Percentiles rank a stretch among this genome's conserved stretches.
phyloP scores from a whole-genome alignment of 441 rosid genomes.

The Euphorbia celastroides region DNA sequence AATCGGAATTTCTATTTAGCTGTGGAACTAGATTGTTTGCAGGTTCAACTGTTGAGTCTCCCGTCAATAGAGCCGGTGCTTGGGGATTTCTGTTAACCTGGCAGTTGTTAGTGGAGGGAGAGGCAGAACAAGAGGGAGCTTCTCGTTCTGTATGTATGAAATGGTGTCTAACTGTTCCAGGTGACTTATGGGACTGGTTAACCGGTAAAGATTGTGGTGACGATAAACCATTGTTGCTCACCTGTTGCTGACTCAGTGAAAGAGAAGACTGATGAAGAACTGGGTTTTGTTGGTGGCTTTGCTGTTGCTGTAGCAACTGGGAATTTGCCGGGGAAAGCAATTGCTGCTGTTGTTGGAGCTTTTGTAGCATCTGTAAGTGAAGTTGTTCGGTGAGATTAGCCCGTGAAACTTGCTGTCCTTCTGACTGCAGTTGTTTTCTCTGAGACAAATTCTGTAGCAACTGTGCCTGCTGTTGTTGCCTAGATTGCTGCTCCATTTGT shows the following conservation, averaged over 20 bases:
- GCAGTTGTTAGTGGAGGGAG: slow-evolving; percentile 85
- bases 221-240: slow-evolving; percentile 53
- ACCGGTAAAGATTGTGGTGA: slow-evolving; percentile 47
- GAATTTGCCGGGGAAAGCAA: slow-evolving; percentile 44
- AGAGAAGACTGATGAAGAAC: slow-evolving; percentile 45
- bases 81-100: slow-evolving; percentile 73
- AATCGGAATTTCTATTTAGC: slow-evolving; percentile 58
- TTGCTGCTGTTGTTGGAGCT: slow-evolving; percentile 68
- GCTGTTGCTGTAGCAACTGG: slow-evolving; percentile 51
- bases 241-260: slow-evolving; percentile 58
- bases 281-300: slow-evolving; percentile 51
- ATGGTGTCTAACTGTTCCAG: slow-evolving; percentile 45
- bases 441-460: slow-evolving; percentile 58
- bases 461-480: too few species aligned
- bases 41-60: slow-evolving; percentile 54
- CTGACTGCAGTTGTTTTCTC: slow-evolving; percentile 34
- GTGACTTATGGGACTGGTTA: slow-evolving; percentile 42
- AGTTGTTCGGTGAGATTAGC: slow-evolving; percentile 63
- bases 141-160: slow-evolving; percentile 79
- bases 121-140: slow-evolving; percentile 90
- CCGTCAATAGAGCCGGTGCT: slow-evolving; percentile 43
- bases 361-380: slow-evolving; percentile 77
- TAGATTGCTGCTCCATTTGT: slow-evolving; percentile 62
- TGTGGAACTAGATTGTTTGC: slow-evolving; percentile 56
- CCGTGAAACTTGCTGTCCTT: slow-evolving; percentile 45